These are phyloP conservation scores for Geranium brycei DNA, from an alignment of 345 rosid genomes.

Conservation along the genomic window DNA sequence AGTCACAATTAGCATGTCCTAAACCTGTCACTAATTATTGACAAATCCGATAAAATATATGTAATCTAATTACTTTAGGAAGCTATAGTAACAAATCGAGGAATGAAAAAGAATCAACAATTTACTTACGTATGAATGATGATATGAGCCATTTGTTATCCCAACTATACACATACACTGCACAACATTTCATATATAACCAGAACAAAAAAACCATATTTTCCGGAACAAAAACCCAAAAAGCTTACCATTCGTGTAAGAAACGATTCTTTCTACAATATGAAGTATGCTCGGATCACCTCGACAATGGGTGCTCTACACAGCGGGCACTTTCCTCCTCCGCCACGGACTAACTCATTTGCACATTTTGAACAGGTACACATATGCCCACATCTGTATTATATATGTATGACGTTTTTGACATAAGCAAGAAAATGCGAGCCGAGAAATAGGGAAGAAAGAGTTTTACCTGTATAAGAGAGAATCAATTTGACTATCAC, in stretches of 20 bases:
- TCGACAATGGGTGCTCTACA: slow-evolving; percentile 93
- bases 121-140: slow-evolving; percentile 33
- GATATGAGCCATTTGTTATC: slow-evolving; percentile 31
- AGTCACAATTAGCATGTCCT: too few relatives aligned
- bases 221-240: slow-evolving; percentile 8
- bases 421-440: background rate
- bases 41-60: too few relatives aligned
- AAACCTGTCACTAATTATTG: too few relatives aligned
- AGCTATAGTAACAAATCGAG: too few relatives aligned
- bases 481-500: slow-evolving; percentile 89
- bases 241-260: too few relatives aligned
- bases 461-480: slow-evolving; percentile 69
- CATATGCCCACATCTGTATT: slow-evolving; percentile 92
- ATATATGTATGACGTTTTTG: background rate
- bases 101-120: background rate
- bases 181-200: slow-evolving; percentile 21
- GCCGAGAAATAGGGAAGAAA: background rate
- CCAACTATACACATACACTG: slow-evolving; percentile 24
- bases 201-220: slow-evolving; percentile 19
- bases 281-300: slow-evolving; percentile 93
- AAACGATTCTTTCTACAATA: slow-evolving; percentile 32
- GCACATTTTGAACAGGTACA: slow-evolving; percentile 95
- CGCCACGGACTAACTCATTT: slow-evolving; percentile 71
- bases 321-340: slow-evolving; percentile 98
- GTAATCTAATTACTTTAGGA: too few relatives aligned